A percentile compares a stretch with the other conserved stretches of the same genome.
Conservation (phyloP, 495 filamentous ascomycete species). For the Mycothermus thermophilus region DNA sequence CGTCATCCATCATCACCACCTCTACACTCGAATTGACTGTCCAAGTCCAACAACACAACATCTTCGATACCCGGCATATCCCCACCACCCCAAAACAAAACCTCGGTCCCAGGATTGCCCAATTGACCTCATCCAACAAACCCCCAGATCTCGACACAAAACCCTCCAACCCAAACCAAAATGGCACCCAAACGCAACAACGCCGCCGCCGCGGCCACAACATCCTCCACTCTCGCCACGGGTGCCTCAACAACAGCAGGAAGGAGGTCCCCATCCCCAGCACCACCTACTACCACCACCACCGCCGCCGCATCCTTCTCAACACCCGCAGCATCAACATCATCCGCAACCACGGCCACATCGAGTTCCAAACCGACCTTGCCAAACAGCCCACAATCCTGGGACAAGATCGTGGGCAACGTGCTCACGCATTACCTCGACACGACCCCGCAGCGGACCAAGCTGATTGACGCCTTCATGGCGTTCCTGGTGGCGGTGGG, state of each 20-base stretch:
- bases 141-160: too few relatives aligned
- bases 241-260: conserved; percentile 9
- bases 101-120: too few relatives aligned
- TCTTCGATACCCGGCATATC: background rate
- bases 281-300: conserved; percentile 1
- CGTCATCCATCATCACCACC: background rate
- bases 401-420: conserved; percentile 35
- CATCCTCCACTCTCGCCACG: conserved; percentile 11
- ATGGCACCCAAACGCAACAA: conserved; percentile 26
- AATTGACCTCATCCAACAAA: background rate
- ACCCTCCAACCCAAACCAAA: too few relatives aligned
- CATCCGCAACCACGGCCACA: conserved; percentile 12
- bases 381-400: conserved; percentile 10
- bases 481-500: conserved; percentile 75
- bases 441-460: conserved; percentile 74
- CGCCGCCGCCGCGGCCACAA: conserved; percentile 7
- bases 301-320: background rate
- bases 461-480: conserved; percentile 89
- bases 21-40: background rate
- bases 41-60: background rate
- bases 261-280: too few relatives aligned
- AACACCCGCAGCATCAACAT: background rate
- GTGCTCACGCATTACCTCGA: conserved; percentile 64
- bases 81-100: background rate
- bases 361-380: conserved; percentile 2